Conservation (phyloP, 73 alveolate species). For the Stentor coeruleus region DNA sequence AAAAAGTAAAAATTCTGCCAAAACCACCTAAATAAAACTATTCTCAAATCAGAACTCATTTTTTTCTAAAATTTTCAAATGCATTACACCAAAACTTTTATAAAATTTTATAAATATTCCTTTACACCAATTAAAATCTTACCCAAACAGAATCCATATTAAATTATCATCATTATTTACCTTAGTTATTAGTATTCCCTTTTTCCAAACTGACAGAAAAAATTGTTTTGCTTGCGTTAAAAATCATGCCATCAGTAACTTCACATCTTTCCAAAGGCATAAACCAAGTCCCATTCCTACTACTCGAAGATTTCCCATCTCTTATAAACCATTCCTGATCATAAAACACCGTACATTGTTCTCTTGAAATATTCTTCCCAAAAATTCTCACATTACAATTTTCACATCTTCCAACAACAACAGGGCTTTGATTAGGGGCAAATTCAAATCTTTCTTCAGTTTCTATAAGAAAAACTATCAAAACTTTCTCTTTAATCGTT, state of each 20-base stretch:
- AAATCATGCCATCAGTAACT: background rate
- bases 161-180: too few relatives aligned
- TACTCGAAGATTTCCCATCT: background rate
- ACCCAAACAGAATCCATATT: too few relatives aligned
- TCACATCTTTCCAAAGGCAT: background rate
- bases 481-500: background rate
- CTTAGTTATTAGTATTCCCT: too few relatives aligned
- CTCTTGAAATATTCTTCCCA: slow-evolving; percentile 2
- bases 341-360: background rate
- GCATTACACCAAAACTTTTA: too few relatives aligned
- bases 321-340: background rate
- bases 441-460: background rate
- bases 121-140: too few relatives aligned
- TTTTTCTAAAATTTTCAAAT: too few relatives aligned
- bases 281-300: background rate
- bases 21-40: too few relatives aligned
- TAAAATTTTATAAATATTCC: too few relatives aligned
- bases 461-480: background rate
- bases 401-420: background rate
- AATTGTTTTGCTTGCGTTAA: background rate
- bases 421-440: background rate
- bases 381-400: background rate
- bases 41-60: too few relatives aligned
- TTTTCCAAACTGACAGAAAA: background rate
- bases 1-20: too few relatives aligned